Conservation (phyloP, 139 green algal genomes). For the Chlamydomonas schloesseri region DNA sequence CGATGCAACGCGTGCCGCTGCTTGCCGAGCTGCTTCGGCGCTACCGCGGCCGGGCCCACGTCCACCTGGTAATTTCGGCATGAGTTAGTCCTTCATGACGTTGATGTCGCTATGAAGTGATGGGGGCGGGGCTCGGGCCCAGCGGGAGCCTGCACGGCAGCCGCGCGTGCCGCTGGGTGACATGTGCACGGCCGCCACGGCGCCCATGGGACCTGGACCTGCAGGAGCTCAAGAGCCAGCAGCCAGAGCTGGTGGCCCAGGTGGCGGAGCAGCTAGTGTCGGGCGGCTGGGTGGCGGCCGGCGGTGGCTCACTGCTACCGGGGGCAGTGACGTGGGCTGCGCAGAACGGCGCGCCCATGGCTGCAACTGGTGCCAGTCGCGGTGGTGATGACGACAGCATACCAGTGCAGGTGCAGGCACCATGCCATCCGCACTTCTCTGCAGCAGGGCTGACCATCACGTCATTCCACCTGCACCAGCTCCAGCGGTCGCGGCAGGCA, state of each 20-base stretch:
- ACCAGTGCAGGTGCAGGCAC: not conserved
- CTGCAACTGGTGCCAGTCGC: too few relatives aligned
- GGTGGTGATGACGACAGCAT: not conserved
- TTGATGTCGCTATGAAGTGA: too few relatives aligned
- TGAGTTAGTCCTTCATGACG: too few relatives aligned
- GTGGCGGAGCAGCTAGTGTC: slow-evolving; percentile 35
- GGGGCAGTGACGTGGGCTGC: not conserved
- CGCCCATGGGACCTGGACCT: too few relatives aligned
- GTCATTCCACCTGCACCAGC: slow-evolving; percentile 63
- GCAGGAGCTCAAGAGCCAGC: slow-evolving; percentile 65
- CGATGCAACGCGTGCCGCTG: slow-evolving; percentile 24
- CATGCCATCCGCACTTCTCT: not conserved
- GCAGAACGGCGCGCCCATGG: not conserved
- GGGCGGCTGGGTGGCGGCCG: slow-evolving; percentile 22
- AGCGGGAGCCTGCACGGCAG: too few relatives aligned
- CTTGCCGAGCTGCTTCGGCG: slow-evolving; percentile 48
- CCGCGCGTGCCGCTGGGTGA: too few relatives aligned
- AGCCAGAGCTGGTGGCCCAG: slow-evolving; percentile 36
- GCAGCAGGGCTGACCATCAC: slow-evolving; percentile 64
- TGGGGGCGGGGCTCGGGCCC: too few relatives aligned
- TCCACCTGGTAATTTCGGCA: slow-evolving; percentile 53
- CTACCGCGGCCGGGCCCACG: slow-evolving; percentile 47
- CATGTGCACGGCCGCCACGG: too few relatives aligned
- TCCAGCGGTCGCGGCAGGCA: slow-evolving; percentile 13
- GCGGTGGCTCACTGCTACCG: not conserved